These are phyloP conservation scores for Sarocladium brachiariae DNA, from an alignment of 2,329 filamentous ascomycete genomes.

Conservation along the genomic window DNA sequence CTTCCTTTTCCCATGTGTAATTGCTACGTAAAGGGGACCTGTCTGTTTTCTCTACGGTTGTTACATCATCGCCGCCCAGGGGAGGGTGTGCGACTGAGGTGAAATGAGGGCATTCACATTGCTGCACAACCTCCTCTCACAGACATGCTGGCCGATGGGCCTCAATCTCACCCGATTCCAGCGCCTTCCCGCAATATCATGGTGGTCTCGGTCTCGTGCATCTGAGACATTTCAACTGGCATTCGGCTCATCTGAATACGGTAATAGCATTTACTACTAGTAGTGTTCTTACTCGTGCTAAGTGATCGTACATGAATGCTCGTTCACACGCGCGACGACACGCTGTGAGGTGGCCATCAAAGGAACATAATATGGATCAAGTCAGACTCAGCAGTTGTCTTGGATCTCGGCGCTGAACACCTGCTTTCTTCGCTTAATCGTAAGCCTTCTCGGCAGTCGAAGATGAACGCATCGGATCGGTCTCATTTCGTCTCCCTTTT, in stretches of 20 bases:
- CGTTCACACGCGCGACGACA: not conserved
- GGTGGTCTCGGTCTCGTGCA: constrained; percentile 5
- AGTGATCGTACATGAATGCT: too few species aligned
- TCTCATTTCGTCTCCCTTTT: not conserved
- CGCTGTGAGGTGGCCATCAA: too few species aligned
- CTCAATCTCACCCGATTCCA: constrained; percentile 9
- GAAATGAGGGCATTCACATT: constrained; percentile 4
- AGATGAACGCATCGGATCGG: not conserved
- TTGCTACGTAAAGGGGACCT: too few species aligned
- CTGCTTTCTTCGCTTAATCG: not conserved
- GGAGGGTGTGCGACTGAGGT: constrained; percentile 3
- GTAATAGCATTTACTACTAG: too few species aligned
- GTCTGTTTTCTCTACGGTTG: too few species aligned
- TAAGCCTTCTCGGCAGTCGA: not conserved
- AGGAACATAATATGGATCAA: too few species aligned
- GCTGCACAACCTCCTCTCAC: not conserved
- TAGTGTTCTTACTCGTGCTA: too few species aligned
- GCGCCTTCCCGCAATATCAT: not conserved
- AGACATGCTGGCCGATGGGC: constrained; percentile 1
- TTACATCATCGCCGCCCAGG: not conserved
- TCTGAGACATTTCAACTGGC: constrained; percentile 1
- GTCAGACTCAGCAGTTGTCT: not conserved
- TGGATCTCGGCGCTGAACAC: not conserved
- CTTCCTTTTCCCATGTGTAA: too few species aligned
- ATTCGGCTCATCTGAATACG: not conserved